phyloP scores from a whole-genome alignment of 2,329 filamentous ascomycete species.

The Apiospora koreana region DNA sequence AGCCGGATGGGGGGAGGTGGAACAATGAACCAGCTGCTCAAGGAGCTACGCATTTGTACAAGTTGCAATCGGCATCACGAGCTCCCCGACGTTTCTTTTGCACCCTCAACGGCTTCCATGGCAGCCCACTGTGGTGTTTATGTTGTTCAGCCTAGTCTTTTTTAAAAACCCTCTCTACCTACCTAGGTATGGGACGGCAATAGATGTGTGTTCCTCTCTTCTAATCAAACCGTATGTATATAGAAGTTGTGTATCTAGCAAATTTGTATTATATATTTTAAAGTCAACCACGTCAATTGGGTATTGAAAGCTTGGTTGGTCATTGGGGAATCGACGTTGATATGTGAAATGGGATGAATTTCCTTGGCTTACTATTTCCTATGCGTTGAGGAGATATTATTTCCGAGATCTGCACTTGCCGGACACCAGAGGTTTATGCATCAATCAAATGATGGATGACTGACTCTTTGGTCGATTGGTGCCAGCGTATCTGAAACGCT shows the following conservation, averaged over 20 bases:
- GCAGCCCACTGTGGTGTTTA: neutral
- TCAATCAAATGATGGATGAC: no score
- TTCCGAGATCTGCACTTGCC: neutral
- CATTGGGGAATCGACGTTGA: neutral
- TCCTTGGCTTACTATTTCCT: no score
- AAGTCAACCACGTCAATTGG: neutral
- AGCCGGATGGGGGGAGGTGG: neutral
- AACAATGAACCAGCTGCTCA: neutral
- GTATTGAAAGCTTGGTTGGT: neutral
- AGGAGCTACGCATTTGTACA: neutral
- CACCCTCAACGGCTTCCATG: neutral
- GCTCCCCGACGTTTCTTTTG: neutral
- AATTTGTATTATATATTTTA: constrained; percentile 1
- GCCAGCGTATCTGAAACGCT: constrained; percentile 1
- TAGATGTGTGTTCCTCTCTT: neutral
- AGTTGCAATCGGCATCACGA: neutral
- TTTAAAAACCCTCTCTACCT: neutral
- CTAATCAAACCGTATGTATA: constrained; percentile 3
- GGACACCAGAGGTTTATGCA: neutral
- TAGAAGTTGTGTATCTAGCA: constrained; percentile 2
- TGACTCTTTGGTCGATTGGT: neutral
- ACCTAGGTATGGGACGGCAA: constrained; percentile 5
- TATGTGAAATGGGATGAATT: neutral
- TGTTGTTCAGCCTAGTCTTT: neutral
- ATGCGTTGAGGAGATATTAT: neutral